Evolutionary conservation across 73 alveolate genomes (phyloP).

Genomic region (Paramecium sonneborni): DNA sequence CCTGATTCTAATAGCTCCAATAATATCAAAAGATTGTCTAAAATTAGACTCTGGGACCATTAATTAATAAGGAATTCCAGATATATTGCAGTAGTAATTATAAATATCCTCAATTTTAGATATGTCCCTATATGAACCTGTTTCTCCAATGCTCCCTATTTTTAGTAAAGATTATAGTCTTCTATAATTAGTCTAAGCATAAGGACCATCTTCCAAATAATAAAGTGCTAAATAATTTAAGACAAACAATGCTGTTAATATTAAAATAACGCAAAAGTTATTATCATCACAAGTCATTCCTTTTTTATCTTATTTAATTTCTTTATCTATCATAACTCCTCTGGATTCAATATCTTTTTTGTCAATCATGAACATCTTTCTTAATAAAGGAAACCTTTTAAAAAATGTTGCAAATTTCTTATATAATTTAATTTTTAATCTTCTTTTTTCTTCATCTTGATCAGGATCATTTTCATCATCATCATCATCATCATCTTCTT

Average conservation of each 20-base stretch:
- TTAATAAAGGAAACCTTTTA: conserved; percentile 20
- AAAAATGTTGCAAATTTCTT: conserved; percentile 4
- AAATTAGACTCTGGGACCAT: background rate
- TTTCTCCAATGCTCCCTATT: background rate
- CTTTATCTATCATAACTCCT: conserved; percentile 3
- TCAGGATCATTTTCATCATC: conserved; percentile 7
- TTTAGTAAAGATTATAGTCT: background rate
- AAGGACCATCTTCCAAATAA: conserved; percentile 39
- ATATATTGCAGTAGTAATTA: background rate
- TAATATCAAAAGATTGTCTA: background rate
- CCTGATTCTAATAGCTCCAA: conserved; percentile 41
- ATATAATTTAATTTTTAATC: conserved; percentile 5
- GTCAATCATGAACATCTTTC: conserved; percentile 33
- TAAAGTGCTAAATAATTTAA: background rate
- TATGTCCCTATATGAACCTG: conserved; percentile 24
- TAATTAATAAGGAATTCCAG: conserved; percentile 12
- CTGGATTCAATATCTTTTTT: background rate
- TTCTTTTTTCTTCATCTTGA: background rate
- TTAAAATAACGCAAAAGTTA: conserved; percentile 11
- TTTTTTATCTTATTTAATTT: conserved; percentile 22
- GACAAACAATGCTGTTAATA: background rate
- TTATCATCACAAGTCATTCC: conserved; percentile 56
- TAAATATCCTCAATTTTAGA: background rate
- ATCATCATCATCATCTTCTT: conserved; percentile 51
- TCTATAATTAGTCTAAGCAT: background rate